A percentile compares a stretch with the other conserved stretches of the same genome.
phyloP scores from a whole-genome alignment of 306 rosid species.

The Trifolium dubium region DNA sequence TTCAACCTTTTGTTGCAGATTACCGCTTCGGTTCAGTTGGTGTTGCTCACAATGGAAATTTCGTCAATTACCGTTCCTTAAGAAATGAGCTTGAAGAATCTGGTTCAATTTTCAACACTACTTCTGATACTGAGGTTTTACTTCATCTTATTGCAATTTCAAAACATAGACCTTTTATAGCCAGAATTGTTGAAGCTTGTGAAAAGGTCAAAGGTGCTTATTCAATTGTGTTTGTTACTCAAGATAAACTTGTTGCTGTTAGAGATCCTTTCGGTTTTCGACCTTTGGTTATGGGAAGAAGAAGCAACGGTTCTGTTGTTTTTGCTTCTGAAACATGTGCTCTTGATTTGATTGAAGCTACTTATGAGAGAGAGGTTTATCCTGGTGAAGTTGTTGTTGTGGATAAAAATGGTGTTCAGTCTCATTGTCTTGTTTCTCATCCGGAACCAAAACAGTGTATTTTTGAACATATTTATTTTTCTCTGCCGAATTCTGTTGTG shows the following conservation, averaged over 20 bases:
- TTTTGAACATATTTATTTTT: conserved; percentile 92
- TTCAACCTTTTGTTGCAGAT: conserved; percentile 87
- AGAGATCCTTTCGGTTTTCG: conserved; percentile 85
- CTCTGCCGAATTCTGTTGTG: conserved; percentile 80
- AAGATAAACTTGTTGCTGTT: conserved; percentile 85
- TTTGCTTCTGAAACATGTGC: conserved; percentile 98
- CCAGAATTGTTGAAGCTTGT: conserved; percentile 82
- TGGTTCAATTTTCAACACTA: conserved; percentile 90
- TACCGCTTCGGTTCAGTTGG: conserved; percentile 89
- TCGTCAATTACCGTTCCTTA: conserved; percentile 72
- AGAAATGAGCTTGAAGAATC: conserved; percentile 71
- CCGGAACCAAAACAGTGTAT: conserved; percentile 83
- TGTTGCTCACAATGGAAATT: conserved; percentile 88
- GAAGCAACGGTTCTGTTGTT: conserved; percentile 89
- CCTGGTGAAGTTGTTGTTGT: conserved; percentile 92
- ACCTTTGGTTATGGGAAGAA: conserved; percentile 93
- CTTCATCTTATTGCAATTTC: conserved; percentile 93
- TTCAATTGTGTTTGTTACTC: conserved; percentile 67
- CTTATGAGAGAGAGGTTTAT: conserved; percentile 80
- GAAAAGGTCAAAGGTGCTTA: conserved; percentile 87
- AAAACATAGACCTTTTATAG: conserved; percentile 66
- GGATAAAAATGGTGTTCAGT: conserved; percentile 76
- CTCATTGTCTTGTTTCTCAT: conserved; percentile 83
- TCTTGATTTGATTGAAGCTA: conserved; percentile 92
- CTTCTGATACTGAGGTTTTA: conserved; percentile 88